Conservation (phyloP, 192 early-diverging fungal genomes). For the Spizellomyces sp. region DNA sequence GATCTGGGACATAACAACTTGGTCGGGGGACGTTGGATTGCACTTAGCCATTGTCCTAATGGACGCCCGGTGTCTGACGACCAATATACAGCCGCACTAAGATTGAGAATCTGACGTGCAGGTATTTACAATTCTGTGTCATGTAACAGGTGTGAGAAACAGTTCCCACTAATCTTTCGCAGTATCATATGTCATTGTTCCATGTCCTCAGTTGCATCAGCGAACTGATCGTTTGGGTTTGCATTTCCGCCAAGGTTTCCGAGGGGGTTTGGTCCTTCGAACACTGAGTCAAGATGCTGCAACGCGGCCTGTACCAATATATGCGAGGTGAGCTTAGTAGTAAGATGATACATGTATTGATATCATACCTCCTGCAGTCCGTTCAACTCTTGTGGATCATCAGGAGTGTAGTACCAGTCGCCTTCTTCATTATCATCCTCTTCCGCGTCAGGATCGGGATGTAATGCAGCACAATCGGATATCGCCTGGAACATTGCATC, state of each 20-base stretch:
- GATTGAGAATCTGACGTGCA: neutral
- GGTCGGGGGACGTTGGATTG: no score
- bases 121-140: neutral
- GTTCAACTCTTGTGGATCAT: constrained; percentile 20
- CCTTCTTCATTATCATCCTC: constrained; percentile 43
- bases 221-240: constrained; percentile 13
- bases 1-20: no score
- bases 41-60: no score
- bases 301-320: constrained; percentile 19
- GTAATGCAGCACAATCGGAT: constrained; percentile 66
- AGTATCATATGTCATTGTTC: constrained; percentile 6
- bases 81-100: no score
- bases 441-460: constrained; percentile 63
- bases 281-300: constrained; percentile 25
- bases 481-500: constrained; percentile 67
- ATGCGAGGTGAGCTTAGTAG: neutral
- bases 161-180: neutral
- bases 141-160: neutral
- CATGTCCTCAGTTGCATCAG: constrained; percentile 30
- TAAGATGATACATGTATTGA: neutral
- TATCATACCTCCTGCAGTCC: constrained; percentile 26
- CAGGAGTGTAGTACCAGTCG: constrained; percentile 23
- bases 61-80: no score
- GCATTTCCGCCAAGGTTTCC: neutral
- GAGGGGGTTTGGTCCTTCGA: constrained; percentile 22